phyloP scores from a whole-genome alignment of 441 rosid genomes.

The Syzygium syzygioides region DNA sequence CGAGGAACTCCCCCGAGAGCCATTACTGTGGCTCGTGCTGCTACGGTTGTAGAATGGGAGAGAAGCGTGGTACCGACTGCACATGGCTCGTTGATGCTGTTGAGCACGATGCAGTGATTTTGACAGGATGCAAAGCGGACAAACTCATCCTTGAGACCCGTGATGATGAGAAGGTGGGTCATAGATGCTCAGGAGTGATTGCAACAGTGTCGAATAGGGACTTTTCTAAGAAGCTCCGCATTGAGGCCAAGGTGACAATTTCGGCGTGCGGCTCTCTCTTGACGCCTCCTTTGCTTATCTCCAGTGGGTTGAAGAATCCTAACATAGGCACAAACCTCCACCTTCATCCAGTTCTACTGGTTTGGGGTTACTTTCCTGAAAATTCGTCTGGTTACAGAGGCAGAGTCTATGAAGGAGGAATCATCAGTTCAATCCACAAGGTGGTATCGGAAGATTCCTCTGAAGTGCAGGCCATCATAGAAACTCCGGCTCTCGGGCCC shows the following conservation, averaged over 20 bases:
- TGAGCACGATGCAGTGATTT: constrained; percentile 54
- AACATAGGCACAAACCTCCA: constrained; percentile 76
- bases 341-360: constrained; percentile 72
- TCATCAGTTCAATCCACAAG: constrained; percentile 68
- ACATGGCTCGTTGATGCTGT: constrained; percentile 92
- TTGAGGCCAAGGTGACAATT: constrained; percentile 71
- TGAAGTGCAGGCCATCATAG: constrained; percentile 51
- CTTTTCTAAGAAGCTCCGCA: constrained; percentile 36
- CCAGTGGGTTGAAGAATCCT: constrained; percentile 68
- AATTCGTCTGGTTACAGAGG: constrained; percentile 36
- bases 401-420: constrained; percentile 68
- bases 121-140: constrained; percentile 83
- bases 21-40: constrained; percentile 91
- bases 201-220: constrained; percentile 30
- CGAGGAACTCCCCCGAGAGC: constrained; percentile 63
- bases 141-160: constrained; percentile 43
- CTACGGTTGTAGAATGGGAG: constrained; percentile 72
- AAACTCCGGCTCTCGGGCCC: constrained; percentile 74
- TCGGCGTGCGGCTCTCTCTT: constrained; percentile 75
- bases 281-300: constrained; percentile 77
- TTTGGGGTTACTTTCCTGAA: constrained; percentile 92
- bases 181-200: constrained; percentile 69
- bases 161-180: constrained; percentile 19
- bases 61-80: constrained; percentile 69
- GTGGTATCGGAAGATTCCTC: constrained; percentile 32